These are phyloP conservation scores for Manihot esculenta DNA, from an alignment of 441 rosid genomes.

Conservation along the genomic window DNA sequence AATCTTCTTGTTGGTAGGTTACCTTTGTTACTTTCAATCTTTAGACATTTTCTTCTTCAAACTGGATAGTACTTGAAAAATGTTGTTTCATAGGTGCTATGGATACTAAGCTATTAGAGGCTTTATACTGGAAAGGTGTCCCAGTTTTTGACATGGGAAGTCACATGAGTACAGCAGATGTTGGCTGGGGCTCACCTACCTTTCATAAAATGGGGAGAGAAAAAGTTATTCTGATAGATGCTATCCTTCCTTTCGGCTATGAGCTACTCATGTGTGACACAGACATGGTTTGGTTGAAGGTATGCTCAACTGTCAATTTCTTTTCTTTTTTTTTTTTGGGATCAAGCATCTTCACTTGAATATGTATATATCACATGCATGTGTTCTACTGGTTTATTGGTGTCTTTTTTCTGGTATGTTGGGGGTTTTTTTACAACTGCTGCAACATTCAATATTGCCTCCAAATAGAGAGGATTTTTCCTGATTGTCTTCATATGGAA, in stretches of 20 bases:
- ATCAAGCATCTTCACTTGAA: conserved; percentile 8
- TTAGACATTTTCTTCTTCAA: too few species aligned
- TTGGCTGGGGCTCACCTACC: conserved; percentile 98
- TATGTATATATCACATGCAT: too few species aligned
- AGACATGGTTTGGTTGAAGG: conserved; percentile 99
- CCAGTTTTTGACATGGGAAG: conserved; percentile 99
- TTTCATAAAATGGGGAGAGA: conserved; percentile 99
- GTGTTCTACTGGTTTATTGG: background rate
- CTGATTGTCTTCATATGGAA: background rate
- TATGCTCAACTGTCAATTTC: conserved; percentile 17
- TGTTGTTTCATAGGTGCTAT: conserved; percentile 61
- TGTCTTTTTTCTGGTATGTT: background rate
- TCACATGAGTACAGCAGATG: conserved; percentile 91
- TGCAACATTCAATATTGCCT: too few species aligned
- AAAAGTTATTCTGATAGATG: conserved; percentile 83
- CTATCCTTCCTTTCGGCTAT: conserved; percentile 78
- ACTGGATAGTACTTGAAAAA: too few species aligned
- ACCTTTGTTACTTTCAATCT: too few species aligned
- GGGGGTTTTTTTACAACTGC: too few species aligned
- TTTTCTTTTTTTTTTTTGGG: background rate
- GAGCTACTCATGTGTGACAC: conserved; percentile 98
- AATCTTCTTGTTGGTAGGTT: conserved; percentile 90
- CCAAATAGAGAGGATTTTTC: background rate
- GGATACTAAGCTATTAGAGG: conserved; percentile 92
- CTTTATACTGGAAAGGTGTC: conserved; percentile 93